phyloP scores from a whole-genome alignment of 345 rosid genomes.

The Trapa incisa region DNA sequence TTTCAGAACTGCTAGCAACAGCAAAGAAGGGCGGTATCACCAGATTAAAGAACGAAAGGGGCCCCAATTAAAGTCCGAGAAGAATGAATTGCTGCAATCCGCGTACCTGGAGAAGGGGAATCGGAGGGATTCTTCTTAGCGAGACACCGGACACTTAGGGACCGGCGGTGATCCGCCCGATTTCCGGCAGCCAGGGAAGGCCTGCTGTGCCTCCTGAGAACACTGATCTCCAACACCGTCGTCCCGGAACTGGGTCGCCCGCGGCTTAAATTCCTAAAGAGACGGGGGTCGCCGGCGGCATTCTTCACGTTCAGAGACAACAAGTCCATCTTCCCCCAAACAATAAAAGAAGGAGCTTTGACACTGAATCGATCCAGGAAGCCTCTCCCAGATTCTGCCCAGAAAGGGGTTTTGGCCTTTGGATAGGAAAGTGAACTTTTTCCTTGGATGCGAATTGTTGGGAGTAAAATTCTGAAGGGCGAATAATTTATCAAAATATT shows the following conservation, averaged over 20 bases:
- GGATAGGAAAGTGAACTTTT: too few species aligned
- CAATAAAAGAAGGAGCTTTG: too few species aligned
- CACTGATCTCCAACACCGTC: slow-evolving; percentile 8
- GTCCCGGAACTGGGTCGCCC: not conserved
- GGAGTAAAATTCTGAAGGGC: too few species aligned
- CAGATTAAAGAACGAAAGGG: not conserved
- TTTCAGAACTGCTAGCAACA: not conserved
- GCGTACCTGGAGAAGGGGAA: slow-evolving; percentile 12
- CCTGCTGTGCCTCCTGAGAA: not conserved
- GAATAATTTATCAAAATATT: too few species aligned
- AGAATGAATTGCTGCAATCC: not conserved
- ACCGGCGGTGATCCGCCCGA: not conserved
- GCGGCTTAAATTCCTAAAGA: slow-evolving; percentile 8
- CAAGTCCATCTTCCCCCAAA: slow-evolving; percentile 25
- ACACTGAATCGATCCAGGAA: too few species aligned
- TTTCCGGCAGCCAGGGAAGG: too few species aligned
- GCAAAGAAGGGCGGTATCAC: not conserved
- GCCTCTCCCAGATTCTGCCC: too few species aligned
- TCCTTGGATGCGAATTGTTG: too few species aligned
- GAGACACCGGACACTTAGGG: slow-evolving; percentile 8
- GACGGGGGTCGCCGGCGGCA: slow-evolving; percentile 14
- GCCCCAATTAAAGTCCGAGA: not conserved
- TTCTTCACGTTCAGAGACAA: slow-evolving; percentile 32
- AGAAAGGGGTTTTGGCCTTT: too few species aligned
- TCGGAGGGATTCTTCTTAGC: slow-evolving; percentile 14